Conservation (phyloP, 441 rosid genomes). For the Hura crepitans region DNA sequence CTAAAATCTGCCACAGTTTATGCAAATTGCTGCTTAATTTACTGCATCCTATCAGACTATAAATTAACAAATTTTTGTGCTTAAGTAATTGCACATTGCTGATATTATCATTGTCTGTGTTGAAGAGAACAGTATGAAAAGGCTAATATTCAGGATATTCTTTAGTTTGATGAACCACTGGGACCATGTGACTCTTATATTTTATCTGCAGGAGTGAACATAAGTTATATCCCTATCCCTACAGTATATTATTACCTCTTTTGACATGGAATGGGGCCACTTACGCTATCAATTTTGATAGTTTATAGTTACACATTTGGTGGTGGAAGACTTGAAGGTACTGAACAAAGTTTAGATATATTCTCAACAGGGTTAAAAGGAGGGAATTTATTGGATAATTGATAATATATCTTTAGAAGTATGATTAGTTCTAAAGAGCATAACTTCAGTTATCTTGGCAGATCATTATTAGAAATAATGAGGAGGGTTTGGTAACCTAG, state of each 20-base stretch:
- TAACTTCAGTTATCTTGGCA: not conserved
- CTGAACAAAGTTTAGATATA: not conserved
- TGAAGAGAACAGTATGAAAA: not conserved
- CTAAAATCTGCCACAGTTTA: not conserved
- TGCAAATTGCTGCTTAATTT: not conserved
- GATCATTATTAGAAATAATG: not conserved
- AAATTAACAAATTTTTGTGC: too few species aligned
- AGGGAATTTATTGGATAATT: not conserved
- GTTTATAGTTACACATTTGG: not conserved
- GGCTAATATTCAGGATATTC: not conserved
- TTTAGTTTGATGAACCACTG: not conserved
- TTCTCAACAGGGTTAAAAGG: not conserved
- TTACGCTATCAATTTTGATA: conserved; percentile 1
- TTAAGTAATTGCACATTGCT: not conserved
- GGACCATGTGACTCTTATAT: not conserved
- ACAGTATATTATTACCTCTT: not conserved
- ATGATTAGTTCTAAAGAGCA: not conserved
- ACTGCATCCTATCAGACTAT: not conserved
- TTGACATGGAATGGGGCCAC: not conserved
- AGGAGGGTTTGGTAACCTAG: too few species aligned
- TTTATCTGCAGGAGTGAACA: not conserved
- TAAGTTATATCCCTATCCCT: not conserved
- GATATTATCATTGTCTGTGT: not conserved
- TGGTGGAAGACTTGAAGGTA: conserved; percentile 6
- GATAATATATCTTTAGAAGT: not conserved